These are phyloP conservation scores for Pelargonium citronellum DNA, from an alignment of 441 rosid genomes.

Conservation along the genomic window DNA sequence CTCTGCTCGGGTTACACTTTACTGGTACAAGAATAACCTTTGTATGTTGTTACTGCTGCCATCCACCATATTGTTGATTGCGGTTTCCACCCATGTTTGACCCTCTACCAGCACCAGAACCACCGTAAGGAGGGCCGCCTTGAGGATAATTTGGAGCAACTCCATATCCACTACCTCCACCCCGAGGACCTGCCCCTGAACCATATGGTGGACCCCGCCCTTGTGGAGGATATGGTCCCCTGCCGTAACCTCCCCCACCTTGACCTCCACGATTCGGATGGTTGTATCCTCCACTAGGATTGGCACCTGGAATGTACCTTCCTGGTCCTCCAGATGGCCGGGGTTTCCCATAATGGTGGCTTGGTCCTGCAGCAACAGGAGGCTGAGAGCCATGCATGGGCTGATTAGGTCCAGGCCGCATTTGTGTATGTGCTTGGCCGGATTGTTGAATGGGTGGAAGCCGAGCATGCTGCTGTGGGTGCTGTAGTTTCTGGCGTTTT, in stretches of 20 bases:
- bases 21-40: too few species aligned
- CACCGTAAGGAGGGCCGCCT: slow-evolving; percentile 57
- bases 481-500: slow-evolving; percentile 78
- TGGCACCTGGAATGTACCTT: slow-evolving; percentile 40
- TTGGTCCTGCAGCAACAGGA: slow-evolving; percentile 56
- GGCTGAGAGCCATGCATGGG: slow-evolving; percentile 57
- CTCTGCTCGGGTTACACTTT: too few species aligned
- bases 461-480: slow-evolving; percentile 68
- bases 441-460: slow-evolving; percentile 80
- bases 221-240: slow-evolving; percentile 45
- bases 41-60: too few species aligned
- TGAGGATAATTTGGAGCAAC: slow-evolving; percentile 70
- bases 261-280: slow-evolving; percentile 37
- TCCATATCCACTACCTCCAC: slow-evolving; percentile 63
- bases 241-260: slow-evolving; percentile 36
- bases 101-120: slow-evolving; percentile 76
- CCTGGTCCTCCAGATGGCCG: slow-evolving; percentile 56
- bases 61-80: slow-evolving; percentile 65
- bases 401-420: slow-evolving; percentile 75
- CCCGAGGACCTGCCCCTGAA: slow-evolving; percentile 63
- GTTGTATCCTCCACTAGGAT: slow-evolving; percentile 49
- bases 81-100: slow-evolving; percentile 86
- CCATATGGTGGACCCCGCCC: slow-evolving; percentile 30
- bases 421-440: slow-evolving; percentile 62
- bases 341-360: slow-evolving; percentile 57